Evolutionary conservation across 2,329 filamentous ascomycete species (phyloP).

Genomic region (Cordyceps fumosorosea): DNA sequence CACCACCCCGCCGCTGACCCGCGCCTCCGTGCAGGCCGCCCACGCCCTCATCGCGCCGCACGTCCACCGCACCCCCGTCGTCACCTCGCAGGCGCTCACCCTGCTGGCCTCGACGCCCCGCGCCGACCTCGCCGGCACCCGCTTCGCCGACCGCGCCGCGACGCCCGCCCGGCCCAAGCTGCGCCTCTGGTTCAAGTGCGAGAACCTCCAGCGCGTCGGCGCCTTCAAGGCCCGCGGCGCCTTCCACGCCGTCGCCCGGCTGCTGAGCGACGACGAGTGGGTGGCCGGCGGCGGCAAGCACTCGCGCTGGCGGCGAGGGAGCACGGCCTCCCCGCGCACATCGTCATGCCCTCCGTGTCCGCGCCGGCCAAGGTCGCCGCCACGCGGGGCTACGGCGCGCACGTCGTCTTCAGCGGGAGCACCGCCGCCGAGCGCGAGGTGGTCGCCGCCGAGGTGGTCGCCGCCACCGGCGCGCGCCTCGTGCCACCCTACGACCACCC

Average conservation of each 20-base stretch:
- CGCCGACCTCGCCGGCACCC: constrained; percentile 46
- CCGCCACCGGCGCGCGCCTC: constrained; percentile 66
- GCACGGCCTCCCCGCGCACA: constrained; percentile 69
- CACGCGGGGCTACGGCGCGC: constrained; percentile 70
- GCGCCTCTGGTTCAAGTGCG: constrained; percentile 87
- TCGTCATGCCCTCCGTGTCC: constrained; percentile 87
- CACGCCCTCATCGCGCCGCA: constrained; percentile 65
- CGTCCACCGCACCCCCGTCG: constrained; percentile 77
- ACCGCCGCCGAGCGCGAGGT: constrained; percentile 77
- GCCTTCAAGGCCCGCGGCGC: constrained; percentile 91
- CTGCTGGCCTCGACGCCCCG: constrained; percentile 67
- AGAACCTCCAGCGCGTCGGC: constrained; percentile 84
- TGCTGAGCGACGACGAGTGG: constrained; percentile 57
- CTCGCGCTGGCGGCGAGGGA: constrained; percentile 76
- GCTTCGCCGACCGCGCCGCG: constrained; percentile 39
- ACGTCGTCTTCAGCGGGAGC: constrained; percentile 73
- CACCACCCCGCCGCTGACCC: constrained; percentile 59
- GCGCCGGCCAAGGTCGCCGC: constrained; percentile 82
- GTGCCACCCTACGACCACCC: constrained; percentile 91
- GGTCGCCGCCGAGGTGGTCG: constrained; percentile 61
- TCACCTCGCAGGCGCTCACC: constrained; percentile 72
- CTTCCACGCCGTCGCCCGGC: constrained; percentile 72
- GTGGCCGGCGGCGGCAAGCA: constrained; percentile 66
- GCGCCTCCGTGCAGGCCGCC: constrained; percentile 64
- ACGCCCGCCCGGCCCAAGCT: constrained; percentile 58